Conservation (phyloP, 2,329 filamentous ascomycete species). For the Colletotrichum plurivorum region DNA sequence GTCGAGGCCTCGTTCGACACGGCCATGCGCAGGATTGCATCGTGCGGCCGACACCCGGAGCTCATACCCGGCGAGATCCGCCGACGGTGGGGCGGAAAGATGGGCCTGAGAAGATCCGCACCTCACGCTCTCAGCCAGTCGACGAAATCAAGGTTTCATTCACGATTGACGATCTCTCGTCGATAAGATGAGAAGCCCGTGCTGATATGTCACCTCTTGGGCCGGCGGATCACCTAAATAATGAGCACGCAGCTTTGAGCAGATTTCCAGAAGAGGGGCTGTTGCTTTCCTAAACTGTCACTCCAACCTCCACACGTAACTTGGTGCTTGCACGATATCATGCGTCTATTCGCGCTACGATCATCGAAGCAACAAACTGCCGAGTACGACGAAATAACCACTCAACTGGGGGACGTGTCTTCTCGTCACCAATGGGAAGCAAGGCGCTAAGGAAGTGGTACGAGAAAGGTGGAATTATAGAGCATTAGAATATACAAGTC, state of each 20-base stretch:
- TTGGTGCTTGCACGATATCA: too few relatives aligned
- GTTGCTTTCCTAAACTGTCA: too few relatives aligned
- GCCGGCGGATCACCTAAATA: background rate
- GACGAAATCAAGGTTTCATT: slow-evolving; percentile 12
- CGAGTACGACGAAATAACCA: too few relatives aligned
- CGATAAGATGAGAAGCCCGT: background rate
- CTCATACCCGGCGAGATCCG: slow-evolving; percentile 28
- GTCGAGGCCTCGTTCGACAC: slow-evolving; percentile 4
- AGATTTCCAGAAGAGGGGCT: too few relatives aligned
- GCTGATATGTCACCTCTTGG: slow-evolving; percentile 3
- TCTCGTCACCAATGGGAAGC: too few relatives aligned
- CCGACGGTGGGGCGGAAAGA: background rate
- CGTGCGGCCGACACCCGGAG: slow-evolving; percentile 28
- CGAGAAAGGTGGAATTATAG: slow-evolving; percentile 51
- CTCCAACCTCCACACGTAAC: too few relatives aligned
- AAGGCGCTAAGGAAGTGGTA: background rate
- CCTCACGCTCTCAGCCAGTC: background rate
- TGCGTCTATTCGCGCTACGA: too few relatives aligned
- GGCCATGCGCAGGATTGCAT: slow-evolving; percentile 5
- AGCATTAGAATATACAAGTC: slow-evolving; percentile 54
- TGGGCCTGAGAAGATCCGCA: slow-evolving; percentile 5
- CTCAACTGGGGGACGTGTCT: too few relatives aligned
- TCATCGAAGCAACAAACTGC: too few relatives aligned
- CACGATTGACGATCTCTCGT: slow-evolving; percentile 17
- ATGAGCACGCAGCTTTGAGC: too few relatives aligned